Evolutionary conservation across 2,329 filamentous ascomycete species (phyloP), one percentile per base, ranked within the genome.

Genomic region (Alternaria brassicicola): DNA sequence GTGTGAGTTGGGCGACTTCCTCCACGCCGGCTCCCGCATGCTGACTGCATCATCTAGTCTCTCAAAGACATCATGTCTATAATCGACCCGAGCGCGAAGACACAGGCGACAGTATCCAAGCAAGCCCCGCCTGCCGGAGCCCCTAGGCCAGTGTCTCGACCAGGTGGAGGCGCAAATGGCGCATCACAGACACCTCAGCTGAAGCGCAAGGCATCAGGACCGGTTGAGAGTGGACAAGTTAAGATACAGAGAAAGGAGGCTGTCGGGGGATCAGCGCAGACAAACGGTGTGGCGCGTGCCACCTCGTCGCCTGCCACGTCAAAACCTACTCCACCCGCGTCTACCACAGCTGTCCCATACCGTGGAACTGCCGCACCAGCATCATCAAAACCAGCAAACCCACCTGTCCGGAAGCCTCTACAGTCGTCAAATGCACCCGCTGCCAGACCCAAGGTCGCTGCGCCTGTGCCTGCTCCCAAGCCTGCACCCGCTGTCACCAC

Each of bases 121-220:
- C 70, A 61, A 64, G 53, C 63, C 47, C 63, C 67, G 55, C 54
- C 68, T 47, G 55, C 69, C 39, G 70, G 51, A 42, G 61, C 64
- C 63, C 74, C 64, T 72, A 81, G 55, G 70, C 76, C 64, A 64
- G 68, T 59, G 47, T 64, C 66, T 59, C 73, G 73, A 49, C 73
- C 71, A 45, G 57, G 61, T 42, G 62, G 55, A 51, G 65, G 58
- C 26, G 51, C 62, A 50, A 77, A 76, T 28, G 67, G 74, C 50
- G 60, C 67, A 43, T 63, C 73, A 8, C 71, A 71, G 57, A 53
- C 72, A 26, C 79, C 78, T 53, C 69, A 73, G 67, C 73, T 69
- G 36, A 80, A 79, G 65, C 76, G 77, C 59, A 79, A 79, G 63
- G 77, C 77, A 47, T 77, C 77, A 21, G 69, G 72, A n/a, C 66